Evolutionary conservation across 2,329 filamentous ascomycete genomes (phyloP).

Genomic region (Sclerotinia glacialis): DNA sequence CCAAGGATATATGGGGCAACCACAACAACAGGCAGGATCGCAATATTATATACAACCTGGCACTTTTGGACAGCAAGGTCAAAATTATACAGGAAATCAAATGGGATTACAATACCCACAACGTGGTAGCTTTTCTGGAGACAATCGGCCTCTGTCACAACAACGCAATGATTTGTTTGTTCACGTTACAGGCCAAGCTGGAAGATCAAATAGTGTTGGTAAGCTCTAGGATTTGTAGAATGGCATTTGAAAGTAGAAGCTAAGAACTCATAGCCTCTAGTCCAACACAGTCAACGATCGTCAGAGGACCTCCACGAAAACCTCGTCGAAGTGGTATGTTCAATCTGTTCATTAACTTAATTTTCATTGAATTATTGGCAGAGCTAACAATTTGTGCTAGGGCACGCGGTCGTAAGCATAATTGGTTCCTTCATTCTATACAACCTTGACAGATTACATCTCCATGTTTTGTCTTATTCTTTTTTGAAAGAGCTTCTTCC

Average conservation of each 20-base stretch:
- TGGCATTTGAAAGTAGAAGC: conserved; percentile 12
- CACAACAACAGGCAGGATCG: conserved; percentile 27
- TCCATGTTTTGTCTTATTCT: background rate
- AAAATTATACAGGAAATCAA: conserved; percentile 28
- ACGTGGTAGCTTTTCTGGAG: conserved; percentile 28
- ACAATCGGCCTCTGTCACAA: conserved; percentile 26
- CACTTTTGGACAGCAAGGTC: conserved; percentile 32
- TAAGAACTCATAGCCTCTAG: conserved; percentile 35
- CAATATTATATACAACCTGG: conserved; percentile 33
- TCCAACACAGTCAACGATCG: conserved; percentile 44
- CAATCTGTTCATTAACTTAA: background rate
- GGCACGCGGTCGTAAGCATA: conserved; percentile 64
- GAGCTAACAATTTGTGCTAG: conserved; percentile 44
- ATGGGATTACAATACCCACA: conserved; percentile 27
- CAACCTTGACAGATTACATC: background rate
- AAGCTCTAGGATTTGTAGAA: conserved; percentile 23
- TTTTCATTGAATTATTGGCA: background rate
- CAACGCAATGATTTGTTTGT: conserved; percentile 26
- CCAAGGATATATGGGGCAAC: conserved; percentile 32
- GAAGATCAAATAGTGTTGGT: conserved; percentile 35
- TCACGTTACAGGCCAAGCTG: conserved; percentile 16
- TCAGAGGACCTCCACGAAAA: conserved; percentile 54
- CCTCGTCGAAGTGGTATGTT: conserved; percentile 60
- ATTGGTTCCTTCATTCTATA: background rate
- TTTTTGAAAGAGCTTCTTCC: background rate